A percentile compares a stretch with the other conserved stretches of the same genome.
Evolutionary conservation across 768 basidiomycete genomes (phyloP).

Genomic region (Mycena filopes): DNA sequence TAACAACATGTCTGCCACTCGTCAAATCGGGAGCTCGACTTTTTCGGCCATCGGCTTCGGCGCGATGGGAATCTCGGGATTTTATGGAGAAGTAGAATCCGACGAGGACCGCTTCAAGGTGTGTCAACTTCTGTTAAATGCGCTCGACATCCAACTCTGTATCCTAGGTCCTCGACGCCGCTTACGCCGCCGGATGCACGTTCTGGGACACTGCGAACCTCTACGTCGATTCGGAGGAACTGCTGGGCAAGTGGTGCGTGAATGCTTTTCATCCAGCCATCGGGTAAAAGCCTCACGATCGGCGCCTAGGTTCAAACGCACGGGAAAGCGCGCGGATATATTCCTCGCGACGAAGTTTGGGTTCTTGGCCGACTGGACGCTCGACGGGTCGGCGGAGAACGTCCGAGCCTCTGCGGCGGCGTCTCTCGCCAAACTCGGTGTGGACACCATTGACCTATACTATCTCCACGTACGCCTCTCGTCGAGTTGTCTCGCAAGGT

Average conservation of each 20-base stretch:
- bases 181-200: slow-evolving; percentile 52
- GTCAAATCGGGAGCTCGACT: slow-evolving; percentile 50
- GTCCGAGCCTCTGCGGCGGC: slow-evolving; percentile 40
- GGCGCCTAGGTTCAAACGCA: slow-evolving; percentile 34
- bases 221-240: slow-evolving; percentile 5
- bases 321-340: slow-evolving; percentile 53
- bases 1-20: slow-evolving; percentile 44
- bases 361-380: slow-evolving; percentile 27
- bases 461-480: slow-evolving; percentile 39
- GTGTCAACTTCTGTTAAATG: not conserved
- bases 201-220: slow-evolving; percentile 53
- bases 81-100: slow-evolving; percentile 50
- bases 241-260: slow-evolving; percentile 32
- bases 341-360: slow-evolving; percentile 65
- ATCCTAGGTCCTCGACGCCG: slow-evolving; percentile 56
- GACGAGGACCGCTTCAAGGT: slow-evolving; percentile 66
- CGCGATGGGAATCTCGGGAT: slow-evolving; percentile 60
- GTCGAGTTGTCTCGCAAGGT: not conserved
- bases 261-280: too few relatives aligned
- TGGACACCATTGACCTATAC: slow-evolving; percentile 45
- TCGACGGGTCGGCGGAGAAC: slow-evolving; percentile 44
- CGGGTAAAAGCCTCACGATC: too few relatives aligned
- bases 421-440: slow-evolving; percentile 45
- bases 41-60: slow-evolving; percentile 62
- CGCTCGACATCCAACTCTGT: slow-evolving; percentile 54